Evolutionary conservation across 176 grass and related monocot species (phyloP), one percentile per base, ranked within the genome.

Genomic region (Microstegium vimineum): DNA sequence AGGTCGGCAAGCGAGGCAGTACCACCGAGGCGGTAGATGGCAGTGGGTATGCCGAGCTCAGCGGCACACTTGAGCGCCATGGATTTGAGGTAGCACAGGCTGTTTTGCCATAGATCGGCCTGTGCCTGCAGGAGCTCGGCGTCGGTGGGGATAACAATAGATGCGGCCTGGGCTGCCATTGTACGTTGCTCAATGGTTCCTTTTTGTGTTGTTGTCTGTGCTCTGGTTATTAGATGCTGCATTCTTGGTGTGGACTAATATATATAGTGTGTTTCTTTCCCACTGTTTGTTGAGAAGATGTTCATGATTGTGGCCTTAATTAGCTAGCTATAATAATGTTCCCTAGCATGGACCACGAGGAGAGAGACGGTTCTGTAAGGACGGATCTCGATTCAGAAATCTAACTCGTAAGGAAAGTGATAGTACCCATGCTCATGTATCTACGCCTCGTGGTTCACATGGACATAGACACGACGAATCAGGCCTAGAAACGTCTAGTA

Each of bases 31-130:
- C 57, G 20, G 36, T 64, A 26, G 73, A 92, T 89, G 70, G 65
- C 45, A 14, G 85, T 83, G 35, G 83, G 62, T 17, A 92, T 76
- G 22, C 79, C 59, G 20, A 92, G 86, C 72, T 92, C 73, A 8
- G 26, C 4, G 6, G 60, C 60, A 26, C 60, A 62, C 54, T 59
- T 59, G 22, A 59, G 54, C 0, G 54, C 54, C 54, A 59, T 59
- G 54, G 54, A 59, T 11, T 59, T 59, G 2, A 59, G 54, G 54
- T 59, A 59, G 54, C 22, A 59, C 22, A 59, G 54, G 54, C 54
- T 59, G 54, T 59, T 59, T 25, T 1, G 22, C 54, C 54, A 59
- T 59, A 59, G 54, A 59, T 59, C 9, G 22, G 54, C 54, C n/a
- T 59, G 54, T 59, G 54, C 54, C 54, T 59, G 54, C 22, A 59